Conservation (phyloP, 2,329 filamentous ascomycete species). For the Fusarium verticillioides region DNA sequence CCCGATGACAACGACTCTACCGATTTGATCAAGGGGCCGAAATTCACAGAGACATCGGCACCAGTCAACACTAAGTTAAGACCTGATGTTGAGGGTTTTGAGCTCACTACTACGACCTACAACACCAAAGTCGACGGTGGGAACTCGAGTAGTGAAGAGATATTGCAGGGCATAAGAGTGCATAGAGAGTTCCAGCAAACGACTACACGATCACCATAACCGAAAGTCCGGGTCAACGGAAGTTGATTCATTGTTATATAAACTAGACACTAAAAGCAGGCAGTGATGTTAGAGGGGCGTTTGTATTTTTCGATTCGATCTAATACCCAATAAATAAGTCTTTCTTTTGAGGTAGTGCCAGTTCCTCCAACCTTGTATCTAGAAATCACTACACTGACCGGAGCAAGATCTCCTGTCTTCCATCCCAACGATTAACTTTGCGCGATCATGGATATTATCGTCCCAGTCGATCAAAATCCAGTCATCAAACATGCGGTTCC, state of each 20-base stretch:
- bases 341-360: neutral
- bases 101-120: conserved; percentile 48
- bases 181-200: conserved; percentile 51
- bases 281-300: neutral
- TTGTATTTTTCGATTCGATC: neutral
- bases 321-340: conserved; percentile 8
- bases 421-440: neutral
- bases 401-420: neutral
- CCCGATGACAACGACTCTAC: conserved; percentile 47
- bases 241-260: neutral
- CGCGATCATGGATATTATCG: neutral
- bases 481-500: neutral
- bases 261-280: neutral
- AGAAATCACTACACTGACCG: accelerated
- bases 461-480: neutral
- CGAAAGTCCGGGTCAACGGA: neutral
- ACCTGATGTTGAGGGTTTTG: conserved; percentile 48
- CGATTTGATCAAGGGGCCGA: conserved; percentile 30
- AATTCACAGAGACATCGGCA: neutral
- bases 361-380: neutral
- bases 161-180: conserved; percentile 54
- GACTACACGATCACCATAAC: conserved; percentile 13
- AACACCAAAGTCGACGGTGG: conserved; percentile 42
- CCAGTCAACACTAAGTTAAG: conserved; percentile 37
- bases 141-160: conserved; percentile 50